Conservation (phyloP, 768 basidiomycete species). For the Trametopsis cervina region DNA sequence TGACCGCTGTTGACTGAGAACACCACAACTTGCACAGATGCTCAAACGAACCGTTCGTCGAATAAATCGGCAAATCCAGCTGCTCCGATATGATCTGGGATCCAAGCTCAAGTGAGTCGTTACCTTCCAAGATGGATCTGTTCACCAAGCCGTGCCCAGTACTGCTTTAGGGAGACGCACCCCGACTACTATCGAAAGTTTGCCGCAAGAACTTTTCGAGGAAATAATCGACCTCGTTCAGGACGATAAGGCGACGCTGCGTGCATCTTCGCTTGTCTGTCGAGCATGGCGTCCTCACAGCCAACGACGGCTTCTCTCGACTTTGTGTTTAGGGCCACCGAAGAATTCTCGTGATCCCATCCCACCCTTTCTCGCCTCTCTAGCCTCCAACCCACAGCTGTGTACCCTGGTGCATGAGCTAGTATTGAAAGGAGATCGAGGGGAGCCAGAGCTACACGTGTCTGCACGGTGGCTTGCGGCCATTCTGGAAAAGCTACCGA, state of each 20-base stretch:
- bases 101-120: no score
- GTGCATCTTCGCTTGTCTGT: conserved; percentile 13
- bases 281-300: conserved; percentile 17
- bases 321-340: not conserved
- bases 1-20: no score
- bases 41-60: no score
- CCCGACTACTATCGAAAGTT: no score
- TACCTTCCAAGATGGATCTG: no score
- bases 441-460: not conserved
- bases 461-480: not conserved
- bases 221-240: conserved; percentile 20
- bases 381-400: not conserved
- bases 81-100: no score
- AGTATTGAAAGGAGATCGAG: not conserved
- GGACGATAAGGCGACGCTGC: conserved; percentile 12
- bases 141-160: no score
- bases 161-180: no score
- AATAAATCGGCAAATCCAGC: no score
- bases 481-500: not conserved
- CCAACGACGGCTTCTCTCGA: conserved; percentile 14
- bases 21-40: no score
- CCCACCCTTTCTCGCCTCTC: not conserved
- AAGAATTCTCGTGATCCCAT: not conserved
- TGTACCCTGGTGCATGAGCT: not conserved
- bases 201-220: conserved; percentile 24